Percentiles rank a stretch among this genome's conserved stretches.
Conservation (phyloP, 2,329 filamentous ascomycete genomes). For the Hymenoscyphus scutula region DNA sequence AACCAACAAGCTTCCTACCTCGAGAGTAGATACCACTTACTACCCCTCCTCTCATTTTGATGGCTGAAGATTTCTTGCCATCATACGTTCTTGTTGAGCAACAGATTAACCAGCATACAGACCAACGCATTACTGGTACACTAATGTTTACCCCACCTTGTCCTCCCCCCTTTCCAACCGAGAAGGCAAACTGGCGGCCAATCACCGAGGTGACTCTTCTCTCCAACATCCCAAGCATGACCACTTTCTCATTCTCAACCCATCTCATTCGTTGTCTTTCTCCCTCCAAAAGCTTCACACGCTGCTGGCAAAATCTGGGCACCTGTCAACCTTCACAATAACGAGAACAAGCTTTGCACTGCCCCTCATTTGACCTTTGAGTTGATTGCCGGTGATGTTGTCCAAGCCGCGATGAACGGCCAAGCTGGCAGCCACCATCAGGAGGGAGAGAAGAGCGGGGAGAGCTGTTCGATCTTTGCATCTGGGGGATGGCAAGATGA, state of each 20-base stretch:
- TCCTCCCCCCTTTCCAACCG: slow-evolving; percentile 2
- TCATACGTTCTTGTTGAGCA: neutral
- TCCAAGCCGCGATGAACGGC: neutral
- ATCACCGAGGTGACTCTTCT: neutral
- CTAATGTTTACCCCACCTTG: neutral
- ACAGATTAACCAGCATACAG: neutral
- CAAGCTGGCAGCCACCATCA: slow-evolving; percentile 1
- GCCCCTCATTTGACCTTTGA: slow-evolving; percentile 5
- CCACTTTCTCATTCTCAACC: neutral
- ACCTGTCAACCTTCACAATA: neutral
- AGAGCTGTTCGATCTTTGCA: neutral
- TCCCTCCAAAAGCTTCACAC: slow-evolving; percentile 2
- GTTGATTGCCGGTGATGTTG: slow-evolving; percentile 7
- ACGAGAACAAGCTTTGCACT: slow-evolving; percentile 1
- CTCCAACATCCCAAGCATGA: neutral
- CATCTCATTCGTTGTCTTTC: neutral
- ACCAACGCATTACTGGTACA: slow-evolving; percentile 1
- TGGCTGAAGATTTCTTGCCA: neutral
- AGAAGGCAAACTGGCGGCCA: neutral
- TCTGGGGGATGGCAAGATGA: neutral
- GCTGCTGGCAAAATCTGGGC: slow-evolving; percentile 7
- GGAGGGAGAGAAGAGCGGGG: neutral
- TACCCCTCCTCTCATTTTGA: neutral
- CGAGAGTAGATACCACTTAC: neutral
- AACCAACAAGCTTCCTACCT: neutral